A percentile compares a stretch with the other conserved stretches of the same genome.
phyloP scores from a whole-genome alignment of 495 filamentous ascomycete genomes.

The Elaphomyces granulatus region DNA sequence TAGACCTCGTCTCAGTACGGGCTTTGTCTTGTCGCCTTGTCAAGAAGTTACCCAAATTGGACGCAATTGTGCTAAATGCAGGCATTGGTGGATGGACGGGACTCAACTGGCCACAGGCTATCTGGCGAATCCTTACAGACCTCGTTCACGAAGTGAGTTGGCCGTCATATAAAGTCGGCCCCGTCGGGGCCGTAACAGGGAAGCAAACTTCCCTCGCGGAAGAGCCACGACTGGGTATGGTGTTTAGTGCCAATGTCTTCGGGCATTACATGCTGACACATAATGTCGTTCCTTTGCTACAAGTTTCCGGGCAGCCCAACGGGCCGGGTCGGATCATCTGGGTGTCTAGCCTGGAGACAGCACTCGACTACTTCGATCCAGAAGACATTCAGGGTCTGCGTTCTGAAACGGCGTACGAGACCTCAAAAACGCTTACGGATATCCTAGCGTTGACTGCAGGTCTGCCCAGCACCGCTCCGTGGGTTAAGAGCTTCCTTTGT shows the following conservation, averaged over 20 bases:
- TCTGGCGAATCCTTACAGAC: constrained; percentile 48
- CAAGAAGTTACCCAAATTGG: constrained; percentile 47
- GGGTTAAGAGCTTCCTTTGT: constrained; percentile 37
- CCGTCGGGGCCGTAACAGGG: constrained; percentile 39
- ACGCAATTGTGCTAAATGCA: constrained; percentile 74
- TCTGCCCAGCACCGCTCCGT: constrained; percentile 46
- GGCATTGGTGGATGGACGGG: constrained; percentile 76
- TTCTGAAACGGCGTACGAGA: constrained; percentile 56
- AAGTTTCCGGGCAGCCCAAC: constrained; percentile 25
- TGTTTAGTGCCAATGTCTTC: constrained; percentile 88
- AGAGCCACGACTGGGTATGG: constrained; percentile 52
- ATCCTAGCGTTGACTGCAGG: constrained; percentile 60
- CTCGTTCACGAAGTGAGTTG: constrained; percentile 56
- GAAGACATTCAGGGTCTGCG: constrained; percentile 66
- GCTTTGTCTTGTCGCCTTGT: constrained; percentile 34
- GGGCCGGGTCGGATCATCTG: constrained; percentile 59
- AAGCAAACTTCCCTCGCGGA: constrained; percentile 13
- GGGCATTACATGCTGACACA: constrained; percentile 88
- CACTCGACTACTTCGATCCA: constrained; percentile 37
- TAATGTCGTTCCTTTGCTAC: constrained; percentile 58
- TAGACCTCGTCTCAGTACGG: constrained; percentile 39
- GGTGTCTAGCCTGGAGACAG: constrained; percentile 66
- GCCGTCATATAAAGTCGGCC: constrained; percentile 58
- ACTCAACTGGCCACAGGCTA: constrained; percentile 53
- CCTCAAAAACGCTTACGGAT: constrained; percentile 74